Evolutionary conservation across 345 rosid genomes (phyloP).

Genomic region (Trapa incisa): DNA sequence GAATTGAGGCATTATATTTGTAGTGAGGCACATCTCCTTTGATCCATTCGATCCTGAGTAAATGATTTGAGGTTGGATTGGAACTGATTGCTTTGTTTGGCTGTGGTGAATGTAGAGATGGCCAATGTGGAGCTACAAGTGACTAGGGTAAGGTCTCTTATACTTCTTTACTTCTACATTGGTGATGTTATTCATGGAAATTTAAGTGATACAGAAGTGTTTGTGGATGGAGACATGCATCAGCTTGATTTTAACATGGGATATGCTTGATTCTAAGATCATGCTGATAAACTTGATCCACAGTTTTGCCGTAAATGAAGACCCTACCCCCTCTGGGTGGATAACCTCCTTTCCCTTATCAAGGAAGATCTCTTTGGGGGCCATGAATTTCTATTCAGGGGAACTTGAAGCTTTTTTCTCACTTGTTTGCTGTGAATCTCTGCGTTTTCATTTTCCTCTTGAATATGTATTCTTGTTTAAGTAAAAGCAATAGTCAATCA

Average conservation of each 20-base stretch:
- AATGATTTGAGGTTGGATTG: constrained; percentile 6
- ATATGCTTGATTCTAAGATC: background rate
- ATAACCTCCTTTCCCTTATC: no score
- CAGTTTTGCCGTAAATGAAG: no score
- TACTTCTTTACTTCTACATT: background rate
- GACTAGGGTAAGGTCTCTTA: constrained; percentile 99
- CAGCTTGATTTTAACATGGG: background rate
- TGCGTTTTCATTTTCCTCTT: no score
- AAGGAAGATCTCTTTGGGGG: no score
- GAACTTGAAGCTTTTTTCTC: no score
- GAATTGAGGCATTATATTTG: constrained; percentile 37
- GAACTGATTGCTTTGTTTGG: constrained; percentile 11
- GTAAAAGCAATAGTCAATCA: no score
- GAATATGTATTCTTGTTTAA: no score
- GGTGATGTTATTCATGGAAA: background rate
- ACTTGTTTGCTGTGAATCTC: no score
- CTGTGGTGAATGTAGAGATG: constrained; percentile 53
- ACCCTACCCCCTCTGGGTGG: no score
- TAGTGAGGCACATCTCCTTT: constrained; percentile 87
- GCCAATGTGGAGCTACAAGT: constrained; percentile 73
- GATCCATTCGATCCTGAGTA: constrained; percentile 46
- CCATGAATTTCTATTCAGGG: no score
- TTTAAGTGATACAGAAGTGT: background rate
- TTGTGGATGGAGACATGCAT: background rate
- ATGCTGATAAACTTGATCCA: background rate